Evolutionary conservation across 257 asterid species (phyloP), one percentile per base, ranked within the genome.

Genomic region (Solanum chmielewskii): DNA sequence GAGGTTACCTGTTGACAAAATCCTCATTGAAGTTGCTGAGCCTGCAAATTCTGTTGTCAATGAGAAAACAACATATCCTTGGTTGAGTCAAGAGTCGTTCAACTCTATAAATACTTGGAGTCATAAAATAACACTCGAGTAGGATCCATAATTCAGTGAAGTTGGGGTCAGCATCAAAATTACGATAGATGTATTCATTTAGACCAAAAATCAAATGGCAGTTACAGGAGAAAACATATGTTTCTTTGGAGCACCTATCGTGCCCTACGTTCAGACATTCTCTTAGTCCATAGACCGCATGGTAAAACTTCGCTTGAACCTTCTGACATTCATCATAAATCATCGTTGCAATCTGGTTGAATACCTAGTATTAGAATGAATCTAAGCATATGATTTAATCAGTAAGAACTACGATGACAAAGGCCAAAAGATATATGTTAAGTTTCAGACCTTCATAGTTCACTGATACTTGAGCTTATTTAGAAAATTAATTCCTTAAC

Each of bases 231-330:
- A 85, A 69, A 66, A 85, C 21, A 69, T 15, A 70, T 62, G 66
- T 80, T 64, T n/a, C 62, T 12, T 31, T 66, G 27, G 31, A 29
- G 88, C 49, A 25, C 77, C 42, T 80, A n/a, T 27, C 18, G 47
- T 62, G 44, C 64, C 3, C 31, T 88, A 69, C 25, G 56, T 88
- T 42, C 86, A 83, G 68, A 84, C 21, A 78, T n/a, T 88, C 90
- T 85, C 86, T 49, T 88, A 66, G 77, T 31, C n/a, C 23, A 1
- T 29, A 69, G 8, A 68, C 42, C 25, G 83, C 78, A 83, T 35
- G 33, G n/a, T 23, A 8, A 9, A 78, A 45, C 64, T 15, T 15
- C 2, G 14, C 64, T 14, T 45, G 84, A 44, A 78, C 64, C 14
- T 78, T 78, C 27, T 45, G 84, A 27, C 15, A 27, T 45, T 78